Base-by-base conservation (phyloP, 148 eudicot genomes). In the Rhododendron molle region DNA sequence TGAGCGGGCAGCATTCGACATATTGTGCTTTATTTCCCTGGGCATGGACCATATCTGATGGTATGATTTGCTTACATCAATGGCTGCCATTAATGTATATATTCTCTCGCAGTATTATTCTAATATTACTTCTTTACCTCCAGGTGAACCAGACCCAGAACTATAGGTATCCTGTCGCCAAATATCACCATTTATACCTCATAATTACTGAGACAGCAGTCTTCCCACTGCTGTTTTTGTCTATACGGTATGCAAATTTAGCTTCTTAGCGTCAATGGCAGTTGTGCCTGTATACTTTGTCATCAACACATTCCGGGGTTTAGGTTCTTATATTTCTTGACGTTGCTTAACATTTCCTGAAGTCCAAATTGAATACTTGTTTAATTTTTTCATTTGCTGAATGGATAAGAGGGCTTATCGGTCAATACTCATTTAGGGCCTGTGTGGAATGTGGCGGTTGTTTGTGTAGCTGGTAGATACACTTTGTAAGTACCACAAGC, bases 61-160 rank as follows among this genome's bases (percentile, higher is more conserved):
- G 98, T 96, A 90, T 43, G 20, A 80, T 89, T 82, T 65, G 77
- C 36, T 28, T 71, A 76, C 44, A 21, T 47, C 80, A 16, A 78
- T 81, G 16, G 46, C 12, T 83, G 7, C 15, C 56, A 76, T 49
- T 26, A 7, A 62, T 7, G n/a, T 30, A 40, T 47, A 58, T 74
- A 28, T 34, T 82, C 62, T 0, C n/a, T 26, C 11, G 18, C 16
- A n/a, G 32, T 76, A 50, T 83, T 28, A 71, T 62, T 76, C 62
- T 58, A 81, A 62, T 87, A 9, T 80, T 86, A 56, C 38, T 49
- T 76, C 30, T 38, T 69, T 69, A 28, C 78, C 71, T 89, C 85
- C 88, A 97, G 99, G 99, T 89, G 98, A 95, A 89, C 99, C 98
- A 85, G 99, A 97, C 85, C 99, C 99, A 44, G 98, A 97, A 85